Evolutionary conservation across 2,329 filamentous ascomycete genomes (phyloP), one percentile per base, ranked within the genome.

Genomic region (Zarea fungicola): DNA sequence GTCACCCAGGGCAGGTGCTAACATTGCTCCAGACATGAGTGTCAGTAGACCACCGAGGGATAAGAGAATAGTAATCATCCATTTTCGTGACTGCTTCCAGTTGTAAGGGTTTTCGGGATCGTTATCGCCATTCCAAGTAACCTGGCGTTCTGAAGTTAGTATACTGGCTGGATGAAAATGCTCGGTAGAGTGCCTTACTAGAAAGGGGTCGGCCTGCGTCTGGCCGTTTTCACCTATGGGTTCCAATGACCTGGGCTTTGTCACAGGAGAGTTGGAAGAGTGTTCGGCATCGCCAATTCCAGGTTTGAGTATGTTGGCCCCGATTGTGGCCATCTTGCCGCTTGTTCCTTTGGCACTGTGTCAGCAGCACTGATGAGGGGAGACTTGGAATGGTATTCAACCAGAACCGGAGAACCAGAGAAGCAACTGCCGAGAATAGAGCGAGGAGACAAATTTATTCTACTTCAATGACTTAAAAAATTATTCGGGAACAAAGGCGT

Each of bases 51-150:
- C 58, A 8, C 63, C 60, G 3, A 61, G 52, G 0, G 66, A 68
- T 34, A 60, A 58, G 22, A 69, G 51, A 18, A 69, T 29, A 5
- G 55, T 61, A 31, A 62, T 61, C 3, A 49, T 32, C 25, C 56
- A 44, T 43, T 59, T 60, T 18, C 51, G 54, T 18, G 44, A 28
- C 4, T 40, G 28, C 5, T n/a, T 41, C 44, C 44, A 48, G 16
- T 48, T 48, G 28, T 41, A 48, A 13, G 44, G 44, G 19, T 48
- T 29, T 3, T 48, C 44, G 4, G 44, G 44, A 55, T 84, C 81
- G 52, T 78, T 68, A 7, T 73, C 56, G 0, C 59, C 75, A 23
- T 78, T 74, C 65, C 83, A 87, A 18, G 48, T 50, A 18, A 46
- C 47, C 49, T 51, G 23, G 19, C n/a, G 21, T 9, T 2, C 4